Evolutionary conservation across 2,329 filamentous ascomycete species (phyloP), one percentile per base, ranked within the genome.

Genomic region (Colletotrichum salicis): DNA sequence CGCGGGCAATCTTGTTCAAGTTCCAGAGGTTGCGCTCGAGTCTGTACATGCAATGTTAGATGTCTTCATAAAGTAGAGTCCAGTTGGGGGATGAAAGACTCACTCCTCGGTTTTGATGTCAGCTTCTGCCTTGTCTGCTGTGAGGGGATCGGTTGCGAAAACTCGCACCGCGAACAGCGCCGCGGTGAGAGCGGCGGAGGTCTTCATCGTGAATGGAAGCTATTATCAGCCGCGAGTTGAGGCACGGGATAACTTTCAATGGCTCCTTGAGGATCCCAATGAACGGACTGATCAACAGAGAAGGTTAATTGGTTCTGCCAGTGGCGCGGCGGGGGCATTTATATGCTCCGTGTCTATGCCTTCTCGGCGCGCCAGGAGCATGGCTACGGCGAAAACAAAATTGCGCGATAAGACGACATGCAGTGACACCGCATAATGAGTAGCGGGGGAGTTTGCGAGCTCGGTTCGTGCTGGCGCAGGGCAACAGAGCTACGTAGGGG

Each of bases 11-110:
- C 55, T 84, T 79, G 76, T 90, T 83, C 6, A 91, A 81, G 69
- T 85, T 83, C 76, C 84, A 82, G n/a, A 91, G 84, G 57, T 87
- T 87, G 66, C 83, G 82, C 78, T 86, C 83, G 24, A 91, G 80
- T 27, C 88, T 89, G 62, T 5, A 5, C 0, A 10, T 4, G n/a
- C 27, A 35, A 7, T 15, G 24, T 57, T 15, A 66, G 35, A 8
- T 4, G 4, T 12, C 12, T 31, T 12, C 5, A 29, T 31, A 22
- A 1, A 29, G 27, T 29, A 27, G 31, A 52, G 11, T 4, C 19
- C 29, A 24, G 22, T n/a, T 5, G 22, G 11, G 27, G 5, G 12
- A 12, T 4, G 5, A 11, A 12, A 1, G 3, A 75, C 82, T 74
- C 56, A 84, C 83, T 82, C 78, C 65, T 78, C 75, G 54, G 79